Percentiles rank a stretch among this genome's conserved stretches.
phyloP scores from a whole-genome alignment of 257 asterid genomes.

The Ophiorrhiza pumila region DNA sequence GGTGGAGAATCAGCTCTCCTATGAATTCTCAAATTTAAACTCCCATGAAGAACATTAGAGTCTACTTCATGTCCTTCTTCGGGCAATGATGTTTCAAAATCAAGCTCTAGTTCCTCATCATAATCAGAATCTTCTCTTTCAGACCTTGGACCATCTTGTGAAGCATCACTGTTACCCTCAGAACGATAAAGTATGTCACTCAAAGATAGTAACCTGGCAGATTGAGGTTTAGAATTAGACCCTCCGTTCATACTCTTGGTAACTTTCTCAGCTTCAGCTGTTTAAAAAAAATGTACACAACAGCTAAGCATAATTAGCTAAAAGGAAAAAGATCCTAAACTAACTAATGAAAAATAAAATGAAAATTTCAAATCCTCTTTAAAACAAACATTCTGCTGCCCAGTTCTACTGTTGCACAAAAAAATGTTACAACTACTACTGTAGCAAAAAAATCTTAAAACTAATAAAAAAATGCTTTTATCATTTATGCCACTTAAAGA shows the following conservation, averaged over 20 bases:
- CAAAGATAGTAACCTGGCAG: constrained; percentile 63
- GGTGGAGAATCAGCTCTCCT: constrained; percentile 52
- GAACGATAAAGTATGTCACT: constrained; percentile 80
- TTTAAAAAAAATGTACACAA: constrained; percentile 26
- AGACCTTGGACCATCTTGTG: constrained; percentile 50
- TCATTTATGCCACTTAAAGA: background rate
- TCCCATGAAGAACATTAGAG: constrained; percentile 53
- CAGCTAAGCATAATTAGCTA: background rate
- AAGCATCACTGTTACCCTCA: constrained; percentile 67
- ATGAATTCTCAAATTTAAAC: constrained; percentile 62
- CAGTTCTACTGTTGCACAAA: background rate
- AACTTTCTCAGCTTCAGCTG: constrained; percentile 73
- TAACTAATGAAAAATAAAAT: background rate
- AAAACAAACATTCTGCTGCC: background rate
- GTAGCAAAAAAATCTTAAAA: background rate
- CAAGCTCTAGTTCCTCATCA: constrained; percentile 80
- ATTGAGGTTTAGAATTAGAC: constrained; percentile 47
- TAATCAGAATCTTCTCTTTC: constrained; percentile 88
- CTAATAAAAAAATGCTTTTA: background rate
- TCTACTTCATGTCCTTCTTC: constrained; percentile 59
- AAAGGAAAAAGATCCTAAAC: background rate
- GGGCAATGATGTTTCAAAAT: constrained; percentile 65
- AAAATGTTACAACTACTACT: background rate
- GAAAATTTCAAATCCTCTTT: background rate
- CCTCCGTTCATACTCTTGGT: constrained; percentile 50